Percentiles rank a stretch among this genome's conserved stretches.
Evolutionary conservation across 2,329 filamentous ascomycete species (phyloP).

Genomic region (Balansia obtecta): DNA sequence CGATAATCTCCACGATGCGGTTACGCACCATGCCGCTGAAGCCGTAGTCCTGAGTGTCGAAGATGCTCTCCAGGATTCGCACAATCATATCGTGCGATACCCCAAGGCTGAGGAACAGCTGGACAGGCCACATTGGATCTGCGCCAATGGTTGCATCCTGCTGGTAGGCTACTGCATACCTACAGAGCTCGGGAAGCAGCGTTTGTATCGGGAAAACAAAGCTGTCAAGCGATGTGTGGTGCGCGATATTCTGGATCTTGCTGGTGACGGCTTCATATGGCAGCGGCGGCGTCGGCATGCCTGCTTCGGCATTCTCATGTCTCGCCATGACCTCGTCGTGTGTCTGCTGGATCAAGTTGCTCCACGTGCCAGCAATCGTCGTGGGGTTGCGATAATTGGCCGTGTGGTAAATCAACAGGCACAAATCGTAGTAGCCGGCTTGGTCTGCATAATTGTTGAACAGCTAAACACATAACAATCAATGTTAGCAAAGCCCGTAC

Average conservation of each 20-base stretch:
- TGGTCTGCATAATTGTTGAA: conserved; percentile 87
- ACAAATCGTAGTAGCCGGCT: conserved; percentile 87
- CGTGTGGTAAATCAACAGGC: conserved; percentile 80
- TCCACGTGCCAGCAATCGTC: conserved; percentile 77
- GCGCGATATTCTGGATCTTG: conserved; percentile 51
- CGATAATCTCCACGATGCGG: conserved; percentile 42
- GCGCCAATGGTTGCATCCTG: conserved; percentile 47
- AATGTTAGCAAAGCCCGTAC: conserved; percentile 7
- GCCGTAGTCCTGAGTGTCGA: conserved; percentile 46
- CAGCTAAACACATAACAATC: conserved; percentile 38
- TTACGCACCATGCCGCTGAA: conserved; percentile 39
- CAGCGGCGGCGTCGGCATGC: conserved; percentile 28
- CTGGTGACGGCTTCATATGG: conserved; percentile 61
- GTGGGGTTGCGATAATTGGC: conserved; percentile 83
- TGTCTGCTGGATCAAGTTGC: conserved; percentile 61
- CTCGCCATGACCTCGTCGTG: conserved; percentile 43
- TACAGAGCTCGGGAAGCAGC: conserved; percentile 49
- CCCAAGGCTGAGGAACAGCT: conserved; percentile 42
- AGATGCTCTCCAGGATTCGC: conserved; percentile 42
- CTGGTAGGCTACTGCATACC: conserved; percentile 45
- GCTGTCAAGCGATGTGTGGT: conserved; percentile 51
- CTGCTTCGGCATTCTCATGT: conserved; percentile 28
- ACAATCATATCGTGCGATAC: conserved; percentile 45
- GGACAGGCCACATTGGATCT: conserved; percentile 43
- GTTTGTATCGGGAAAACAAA: conserved; percentile 52